Evolutionary conservation across 805 yeast genomes (phyloP), one percentile per base, ranked within the genome.

Genomic region (Candida coleopterorum): DNA sequence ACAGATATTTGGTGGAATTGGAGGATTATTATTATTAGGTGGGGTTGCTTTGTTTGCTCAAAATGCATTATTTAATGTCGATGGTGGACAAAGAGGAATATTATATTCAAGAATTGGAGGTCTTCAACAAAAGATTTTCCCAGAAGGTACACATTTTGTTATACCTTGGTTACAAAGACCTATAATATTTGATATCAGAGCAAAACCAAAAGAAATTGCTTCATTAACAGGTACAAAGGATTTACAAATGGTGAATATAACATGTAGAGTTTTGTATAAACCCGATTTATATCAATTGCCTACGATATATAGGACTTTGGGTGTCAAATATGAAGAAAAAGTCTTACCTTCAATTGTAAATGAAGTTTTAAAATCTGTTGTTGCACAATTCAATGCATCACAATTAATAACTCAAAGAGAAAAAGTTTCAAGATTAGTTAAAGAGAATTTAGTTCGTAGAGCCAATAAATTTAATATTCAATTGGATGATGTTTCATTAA

Each of bases 391-490:
- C 72, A 93, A 93, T 60, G 98, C 98, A 5, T 85, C 97, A 10
- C 98, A 93, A 65, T 77, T 93, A 54, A 93, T 93, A 60, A 93
- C 98, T n/a, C 97, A 93, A 69, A 87, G 98, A 74, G 98, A 93
- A 60, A 84, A 85, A 51, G 97, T 93, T 14, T 85, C 96, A 2
- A 73, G 87, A 51, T 74, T 93, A 51, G 95, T 93, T 33, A 81
- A 93, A 56, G 98, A 93, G 44, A 87, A 81, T 52, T 74, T 93
- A 50, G 78, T 87, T 37, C 85, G 89, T 69, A 82, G 98, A 60
- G 97, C 97, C 9, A 71, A 81, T 45, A 84, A 81, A 56, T 93
- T 93, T 73, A 85, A 86, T 64, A 79, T 93, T 45, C 57, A 76
- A 44, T 73, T 93, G 51, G 98, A 93, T 60, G 98, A 93, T 64